Conservation (phyloP, 768 basidiomycete genomes). For the Leccinum longicurvipes region DNA sequence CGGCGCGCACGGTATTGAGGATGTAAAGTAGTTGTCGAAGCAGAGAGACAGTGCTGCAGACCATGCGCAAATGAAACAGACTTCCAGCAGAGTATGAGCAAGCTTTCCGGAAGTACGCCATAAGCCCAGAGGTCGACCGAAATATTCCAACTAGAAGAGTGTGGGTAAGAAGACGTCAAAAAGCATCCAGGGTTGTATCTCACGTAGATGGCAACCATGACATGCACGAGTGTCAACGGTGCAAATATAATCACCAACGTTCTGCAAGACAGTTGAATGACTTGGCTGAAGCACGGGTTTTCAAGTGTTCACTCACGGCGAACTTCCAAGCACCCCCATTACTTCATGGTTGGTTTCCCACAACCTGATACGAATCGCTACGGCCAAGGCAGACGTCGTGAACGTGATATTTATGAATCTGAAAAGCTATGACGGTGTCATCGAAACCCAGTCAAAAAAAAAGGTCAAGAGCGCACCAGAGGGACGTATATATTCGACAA, state of each 20-base stretch:
- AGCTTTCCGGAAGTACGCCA: conserved; percentile 89
- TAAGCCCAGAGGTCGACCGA: conserved; percentile 86
- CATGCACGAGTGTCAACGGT: conserved; percentile 77
- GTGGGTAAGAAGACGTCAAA: conserved; percentile 15
- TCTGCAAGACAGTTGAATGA: conserved; percentile 33
- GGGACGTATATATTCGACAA: conserved; percentile 77
- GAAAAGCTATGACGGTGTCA: conserved; percentile 55
- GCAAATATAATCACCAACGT: conserved; percentile 85
- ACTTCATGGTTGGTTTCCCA: conserved; percentile 48
- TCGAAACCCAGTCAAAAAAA: background rate
- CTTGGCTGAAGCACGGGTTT: background rate
- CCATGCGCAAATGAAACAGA: conserved; percentile 92
- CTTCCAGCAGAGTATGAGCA: conserved; percentile 82
- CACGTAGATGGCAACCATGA: conserved; percentile 84
- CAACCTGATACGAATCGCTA: conserved; percentile 72
- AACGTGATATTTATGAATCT: conserved; percentile 82
- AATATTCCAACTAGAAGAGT: conserved; percentile 75
- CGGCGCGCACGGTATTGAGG: conserved; percentile 72
- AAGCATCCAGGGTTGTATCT: conserved; percentile 26
- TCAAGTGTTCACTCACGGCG: conserved; percentile 53
- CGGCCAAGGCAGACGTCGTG: conserved; percentile 71
- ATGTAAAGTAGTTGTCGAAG: conserved; percentile 92
- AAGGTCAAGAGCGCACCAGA: conserved; percentile 46
- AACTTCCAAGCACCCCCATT: conserved; percentile 77
- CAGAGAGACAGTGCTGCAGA: conserved; percentile 83